Conservation (phyloP, 78 protist genomes). For the Paratrimastix pyriformis region DNA sequence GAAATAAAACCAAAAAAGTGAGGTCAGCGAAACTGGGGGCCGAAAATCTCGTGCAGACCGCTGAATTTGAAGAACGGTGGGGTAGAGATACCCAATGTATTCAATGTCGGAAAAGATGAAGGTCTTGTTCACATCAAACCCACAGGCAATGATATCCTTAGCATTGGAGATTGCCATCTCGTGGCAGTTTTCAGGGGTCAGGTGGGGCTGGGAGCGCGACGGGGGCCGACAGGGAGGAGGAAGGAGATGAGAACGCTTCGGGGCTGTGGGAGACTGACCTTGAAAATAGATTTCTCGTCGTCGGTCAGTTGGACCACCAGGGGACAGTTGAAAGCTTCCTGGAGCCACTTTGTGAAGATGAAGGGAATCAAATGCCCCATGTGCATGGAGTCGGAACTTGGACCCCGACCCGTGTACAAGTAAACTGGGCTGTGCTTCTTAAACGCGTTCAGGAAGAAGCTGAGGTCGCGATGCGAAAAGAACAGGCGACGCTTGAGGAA, state of each 20-base stretch:
- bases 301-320: constrained; percentile 97
- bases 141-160: constrained; percentile 95
- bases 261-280: constrained; percentile 24
- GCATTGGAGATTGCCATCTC: constrained; percentile 69
- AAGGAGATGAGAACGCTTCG: too few relatives aligned
- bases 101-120: constrained; percentile 92
- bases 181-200: constrained; percentile 59
- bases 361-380: constrained; percentile 96
- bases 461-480: constrained; percentile 22
- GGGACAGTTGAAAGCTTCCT: constrained; percentile 89
- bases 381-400: constrained; percentile 85
- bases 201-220: too few relatives aligned
- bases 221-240: too few relatives aligned
- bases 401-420: constrained; percentile 99
- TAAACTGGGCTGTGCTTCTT: constrained; percentile 84
- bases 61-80: neutral
- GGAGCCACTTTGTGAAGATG: constrained; percentile 84
- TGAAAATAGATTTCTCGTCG: constrained; percentile 93
- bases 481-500: constrained; percentile 31
- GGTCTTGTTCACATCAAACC: constrained; percentile 88
- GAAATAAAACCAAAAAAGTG: too few relatives aligned
- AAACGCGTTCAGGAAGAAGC: constrained; percentile 13
- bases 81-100: constrained; percentile 54
- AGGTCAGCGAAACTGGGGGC: too few relatives aligned
- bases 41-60: neutral